These are phyloP conservation scores for Seminavis robusta DNA, from an alignment of 108 stramenopile genomes.

Conservation along the genomic window DNA sequence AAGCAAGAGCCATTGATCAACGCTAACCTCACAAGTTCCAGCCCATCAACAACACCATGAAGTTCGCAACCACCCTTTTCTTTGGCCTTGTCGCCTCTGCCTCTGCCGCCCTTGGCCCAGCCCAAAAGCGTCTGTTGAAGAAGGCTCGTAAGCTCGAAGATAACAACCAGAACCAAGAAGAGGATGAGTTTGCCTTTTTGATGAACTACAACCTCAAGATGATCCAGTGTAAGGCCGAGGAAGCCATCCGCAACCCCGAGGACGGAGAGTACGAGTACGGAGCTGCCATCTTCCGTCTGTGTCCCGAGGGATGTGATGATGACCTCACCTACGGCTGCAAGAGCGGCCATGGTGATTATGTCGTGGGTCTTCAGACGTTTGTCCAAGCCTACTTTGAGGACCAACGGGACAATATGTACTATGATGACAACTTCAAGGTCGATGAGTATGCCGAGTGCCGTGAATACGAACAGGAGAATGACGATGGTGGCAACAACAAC, in stretches of 20 bases:
- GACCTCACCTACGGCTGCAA: constrained; percentile 20
- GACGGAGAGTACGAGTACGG: constrained; percentile 5
- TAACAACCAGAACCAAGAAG: constrained; percentile 5
- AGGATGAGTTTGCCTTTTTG: constrained; percentile 20
- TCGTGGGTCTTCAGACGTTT: constrained; percentile 30
- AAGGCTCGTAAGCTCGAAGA: constrained; percentile 1
- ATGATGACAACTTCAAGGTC: constrained; percentile 29
- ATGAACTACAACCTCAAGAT: constrained; percentile 19
- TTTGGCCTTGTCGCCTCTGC: neutral
- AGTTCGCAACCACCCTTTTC: neutral
- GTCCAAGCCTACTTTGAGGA: constrained; percentile 39
- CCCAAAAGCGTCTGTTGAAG: neutral
- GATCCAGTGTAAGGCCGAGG: neutral
- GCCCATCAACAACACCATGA: constrained; percentile 1
- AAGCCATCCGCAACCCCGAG: neutral
- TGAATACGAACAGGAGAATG: constrained; percentile 18
- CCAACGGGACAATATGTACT: constrained; percentile 35
- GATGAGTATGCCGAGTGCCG: constrained; percentile 26
- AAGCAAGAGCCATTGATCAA: too few relatives aligned
- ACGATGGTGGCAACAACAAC: constrained; percentile 20
- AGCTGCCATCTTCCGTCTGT: constrained; percentile 36
- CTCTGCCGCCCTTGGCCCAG: neutral
- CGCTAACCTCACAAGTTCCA: too few relatives aligned
- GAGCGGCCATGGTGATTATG: constrained; percentile 34
- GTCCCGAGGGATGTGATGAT: constrained; percentile 27